A percentile compares a stretch with the other conserved stretches of the same genome.
Conservation (phyloP, 2,329 filamentous ascomycete genomes). For the Pseudogymnoascus sp. region DNA sequence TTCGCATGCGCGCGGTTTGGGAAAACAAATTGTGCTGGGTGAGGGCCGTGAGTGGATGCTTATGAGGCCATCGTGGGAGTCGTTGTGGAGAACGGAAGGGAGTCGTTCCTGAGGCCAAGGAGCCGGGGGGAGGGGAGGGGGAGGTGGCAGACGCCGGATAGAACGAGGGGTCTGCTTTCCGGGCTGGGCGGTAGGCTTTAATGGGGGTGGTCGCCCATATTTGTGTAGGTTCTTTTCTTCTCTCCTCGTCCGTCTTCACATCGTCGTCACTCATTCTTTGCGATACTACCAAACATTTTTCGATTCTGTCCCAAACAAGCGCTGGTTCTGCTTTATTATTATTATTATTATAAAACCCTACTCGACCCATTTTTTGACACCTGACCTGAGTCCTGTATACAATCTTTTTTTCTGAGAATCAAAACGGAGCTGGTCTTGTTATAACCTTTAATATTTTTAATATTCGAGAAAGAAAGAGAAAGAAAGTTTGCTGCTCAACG, state of each 20-base stretch:
- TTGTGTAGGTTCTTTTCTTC: slow-evolving; percentile 18
- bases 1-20: not conserved
- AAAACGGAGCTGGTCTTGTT: slow-evolving; percentile 1
- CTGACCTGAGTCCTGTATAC: not conserved
- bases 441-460: slow-evolving; percentile 4
- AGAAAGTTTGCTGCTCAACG: not conserved
- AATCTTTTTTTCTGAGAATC: not conserved
- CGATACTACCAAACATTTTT: slow-evolving; percentile 9
- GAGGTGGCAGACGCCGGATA: not conserved
- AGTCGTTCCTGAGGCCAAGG: not conserved
- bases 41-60: not conserved
- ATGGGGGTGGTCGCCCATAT: not conserved
- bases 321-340: slow-evolving; percentile 5
- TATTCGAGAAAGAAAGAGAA: not conserved
- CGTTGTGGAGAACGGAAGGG: not conserved
- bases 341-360: not conserved
- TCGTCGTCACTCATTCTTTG: slow-evolving; percentile 11
- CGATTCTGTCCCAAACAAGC: slow-evolving; percentile 5
- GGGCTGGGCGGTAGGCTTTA: slow-evolving; percentile 1
- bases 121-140: not conserved
- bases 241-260: slow-evolving; percentile 9
- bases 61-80: not conserved
- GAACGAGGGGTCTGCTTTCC: not conserved
- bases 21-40: slow-evolving; percentile 1
- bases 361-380: not conserved